A percentile compares a stretch with the other conserved stretches of the same genome.
phyloP scores from a whole-genome alignment of 768 basidiomycete genomes.

The Leccinum uliginosum region DNA sequence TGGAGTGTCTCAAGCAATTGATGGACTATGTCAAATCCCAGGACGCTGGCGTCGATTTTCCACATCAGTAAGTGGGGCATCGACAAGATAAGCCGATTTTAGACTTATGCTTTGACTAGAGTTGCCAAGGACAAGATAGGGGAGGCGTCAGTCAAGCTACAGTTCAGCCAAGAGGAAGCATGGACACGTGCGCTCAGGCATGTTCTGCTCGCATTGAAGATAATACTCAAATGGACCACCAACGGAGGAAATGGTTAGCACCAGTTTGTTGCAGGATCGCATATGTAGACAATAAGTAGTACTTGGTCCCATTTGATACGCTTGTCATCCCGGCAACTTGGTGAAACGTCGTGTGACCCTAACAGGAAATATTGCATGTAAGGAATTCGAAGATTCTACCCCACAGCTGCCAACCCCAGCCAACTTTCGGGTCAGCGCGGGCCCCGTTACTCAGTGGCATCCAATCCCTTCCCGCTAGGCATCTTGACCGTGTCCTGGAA shows the following conservation, averaged over 20 bases:
- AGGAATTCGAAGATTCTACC: neutral
- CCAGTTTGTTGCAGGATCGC: neutral
- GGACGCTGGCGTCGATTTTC: constrained; percentile 70
- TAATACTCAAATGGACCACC: constrained; percentile 82
- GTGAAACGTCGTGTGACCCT: neutral
- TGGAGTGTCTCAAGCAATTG: constrained; percentile 91
- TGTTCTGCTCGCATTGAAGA: constrained; percentile 84
- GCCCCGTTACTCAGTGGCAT: neutral
- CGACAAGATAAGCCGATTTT: neutral
- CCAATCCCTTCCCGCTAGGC: neutral
- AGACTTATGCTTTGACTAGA: constrained; percentile 36
- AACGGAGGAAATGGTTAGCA: constrained; percentile 64
- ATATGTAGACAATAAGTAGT: neutral
- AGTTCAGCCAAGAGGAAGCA: constrained; percentile 91
- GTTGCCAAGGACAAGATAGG: constrained; percentile 94
- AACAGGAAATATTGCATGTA: neutral
- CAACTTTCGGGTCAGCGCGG: neutral
- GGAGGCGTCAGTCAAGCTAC: constrained; percentile 88
- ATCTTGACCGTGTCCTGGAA: neutral
- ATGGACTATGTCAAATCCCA: constrained; percentile 80
- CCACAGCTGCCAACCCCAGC: neutral
- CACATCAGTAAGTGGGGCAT: constrained; percentile 69
- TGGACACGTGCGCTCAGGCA: constrained; percentile 95
- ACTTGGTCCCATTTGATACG: neutral
- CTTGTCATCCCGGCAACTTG: neutral